phyloP scores from a whole-genome alignment of 2,329 filamentous ascomycete species.

The Aspergillus pseudoviridinutans region DNA sequence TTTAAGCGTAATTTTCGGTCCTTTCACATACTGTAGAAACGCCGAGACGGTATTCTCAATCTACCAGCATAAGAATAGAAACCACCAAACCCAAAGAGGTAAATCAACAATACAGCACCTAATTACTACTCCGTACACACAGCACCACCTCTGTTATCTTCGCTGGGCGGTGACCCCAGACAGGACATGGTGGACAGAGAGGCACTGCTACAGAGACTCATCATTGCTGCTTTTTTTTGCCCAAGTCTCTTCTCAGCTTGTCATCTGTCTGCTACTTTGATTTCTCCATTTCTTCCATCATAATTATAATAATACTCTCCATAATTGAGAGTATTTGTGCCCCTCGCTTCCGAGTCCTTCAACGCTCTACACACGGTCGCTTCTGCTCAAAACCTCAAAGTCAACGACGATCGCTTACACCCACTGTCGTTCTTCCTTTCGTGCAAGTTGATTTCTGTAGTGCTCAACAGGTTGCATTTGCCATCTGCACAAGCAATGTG shows the following conservation, averaged over 20 bases:
- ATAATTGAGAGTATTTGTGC: background rate
- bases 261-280: background rate
- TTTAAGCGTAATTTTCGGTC: background rate
- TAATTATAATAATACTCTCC: background rate
- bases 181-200: background rate
- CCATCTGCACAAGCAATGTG: slow-evolving; percentile 10
- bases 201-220: background rate
- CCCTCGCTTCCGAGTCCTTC: slow-evolving; percentile 2
- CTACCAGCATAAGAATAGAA: background rate
- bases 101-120: background rate
- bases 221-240: background rate
- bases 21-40: background rate
- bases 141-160: background rate
- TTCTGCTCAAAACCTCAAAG: background rate
- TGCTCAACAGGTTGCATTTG: slow-evolving; percentile 1
- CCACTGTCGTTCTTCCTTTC: background rate
- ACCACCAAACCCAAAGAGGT: background rate
- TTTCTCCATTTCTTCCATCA: background rate
- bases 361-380: slow-evolving; percentile 5
- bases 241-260: background rate
- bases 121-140: background rate
- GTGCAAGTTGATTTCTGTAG: background rate
- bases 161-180: slow-evolving; percentile 3
- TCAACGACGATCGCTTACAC: slow-evolving; percentile 7
- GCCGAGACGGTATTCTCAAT: background rate